A percentile compares a stretch with the other conserved stretches of the same genome.
Conservation (phyloP, 1,284 basidiomycete genomes). For the Irpex sp. region DNA sequence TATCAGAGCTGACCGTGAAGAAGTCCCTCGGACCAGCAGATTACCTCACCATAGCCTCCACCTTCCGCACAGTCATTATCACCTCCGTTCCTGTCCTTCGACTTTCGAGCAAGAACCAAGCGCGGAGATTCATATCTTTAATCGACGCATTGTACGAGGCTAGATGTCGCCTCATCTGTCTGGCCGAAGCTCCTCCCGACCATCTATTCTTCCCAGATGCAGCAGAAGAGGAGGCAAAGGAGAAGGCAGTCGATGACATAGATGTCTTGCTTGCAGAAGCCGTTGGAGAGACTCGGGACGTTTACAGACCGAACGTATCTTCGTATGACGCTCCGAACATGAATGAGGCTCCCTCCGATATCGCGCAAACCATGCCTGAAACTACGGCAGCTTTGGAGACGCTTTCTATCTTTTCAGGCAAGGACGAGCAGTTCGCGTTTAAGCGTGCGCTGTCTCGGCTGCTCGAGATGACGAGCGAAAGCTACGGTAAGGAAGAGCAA, state of each 20-base stretch:
- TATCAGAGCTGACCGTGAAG: background rate
- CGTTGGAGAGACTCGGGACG: slow-evolving; percentile 52
- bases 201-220: slow-evolving; percentile 62
- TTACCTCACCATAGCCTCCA: slow-evolving; percentile 62
- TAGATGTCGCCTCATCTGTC: slow-evolving; percentile 38
- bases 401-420: slow-evolving; percentile 64
- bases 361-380: slow-evolving; percentile 19
- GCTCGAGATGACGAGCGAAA: slow-evolving; percentile 60
- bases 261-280: slow-evolving; percentile 60
- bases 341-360: slow-evolving; percentile 26
- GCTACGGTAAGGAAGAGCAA: slow-evolving; percentile 39
- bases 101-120: slow-evolving; percentile 65
- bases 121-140: slow-evolving; percentile 67
- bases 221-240: slow-evolving; percentile 21
- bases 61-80: slow-evolving; percentile 56
- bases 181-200: slow-evolving; percentile 47
- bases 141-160: slow-evolving; percentile 65
- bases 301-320: slow-evolving; percentile 59
- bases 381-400: slow-evolving; percentile 32
- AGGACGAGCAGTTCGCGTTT: slow-evolving; percentile 69
- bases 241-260: slow-evolving; percentile 18
- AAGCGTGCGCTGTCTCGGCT: slow-evolving; percentile 66
- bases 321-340: slow-evolving; percentile 47
- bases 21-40: slow-evolving; percentile 67
- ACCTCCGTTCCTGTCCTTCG: slow-evolving; percentile 57